Percentiles rank a stretch among this genome's conserved stretches.
Evolutionary conservation across 2,329 filamentous ascomycete species (phyloP).

Genomic region (Claviceps capensis): DNA sequence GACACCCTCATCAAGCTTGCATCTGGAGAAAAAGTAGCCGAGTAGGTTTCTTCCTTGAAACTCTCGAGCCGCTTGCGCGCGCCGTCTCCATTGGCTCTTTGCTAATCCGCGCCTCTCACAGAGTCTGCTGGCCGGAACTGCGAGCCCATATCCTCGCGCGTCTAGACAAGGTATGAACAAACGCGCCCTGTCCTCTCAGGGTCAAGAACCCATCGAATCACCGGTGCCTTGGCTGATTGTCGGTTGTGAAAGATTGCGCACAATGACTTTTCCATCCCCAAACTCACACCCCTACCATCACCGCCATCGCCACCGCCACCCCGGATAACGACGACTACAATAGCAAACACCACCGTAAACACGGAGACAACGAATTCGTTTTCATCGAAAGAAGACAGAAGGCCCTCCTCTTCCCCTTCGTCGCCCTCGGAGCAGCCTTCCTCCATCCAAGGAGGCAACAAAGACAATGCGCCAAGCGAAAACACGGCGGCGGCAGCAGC

Average conservation of each 20-base stretch:
- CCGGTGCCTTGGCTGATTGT: too few species aligned
- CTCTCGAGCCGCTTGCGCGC: background rate
- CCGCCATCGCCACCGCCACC: conserved; percentile 28
- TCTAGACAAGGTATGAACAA: conserved; percentile 44
- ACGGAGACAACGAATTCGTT: background rate
- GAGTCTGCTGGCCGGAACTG: conserved; percentile 55
- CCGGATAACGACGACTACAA: conserved; percentile 4
- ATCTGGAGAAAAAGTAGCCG: conserved; percentile 37
- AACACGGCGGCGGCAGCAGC: conserved; percentile 1
- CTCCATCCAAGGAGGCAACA: conserved; percentile 44
- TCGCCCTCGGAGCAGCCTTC: conserved; percentile 20
- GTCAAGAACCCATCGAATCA: too few species aligned
- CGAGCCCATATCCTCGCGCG: conserved; percentile 51
- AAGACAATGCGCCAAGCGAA: conserved; percentile 48
- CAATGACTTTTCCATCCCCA: conserved; percentile 62
- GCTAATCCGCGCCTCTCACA: conserved; percentile 26
- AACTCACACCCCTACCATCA: conserved; percentile 40
- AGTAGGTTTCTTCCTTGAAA: conserved; percentile 29
- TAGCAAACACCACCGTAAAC: background rate
- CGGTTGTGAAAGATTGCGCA: conserved; percentile 48
- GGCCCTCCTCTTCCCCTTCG: conserved; percentile 28
- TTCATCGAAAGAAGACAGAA: conserved; percentile 8
- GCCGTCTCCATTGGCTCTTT: conserved; percentile 8
- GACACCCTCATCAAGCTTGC: conserved; percentile 35
- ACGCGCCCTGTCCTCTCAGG: background rate